Evolutionary conservation across 1,284 basidiomycete species (phyloP).

Genomic region (Ustilago xerochloae): DNA sequence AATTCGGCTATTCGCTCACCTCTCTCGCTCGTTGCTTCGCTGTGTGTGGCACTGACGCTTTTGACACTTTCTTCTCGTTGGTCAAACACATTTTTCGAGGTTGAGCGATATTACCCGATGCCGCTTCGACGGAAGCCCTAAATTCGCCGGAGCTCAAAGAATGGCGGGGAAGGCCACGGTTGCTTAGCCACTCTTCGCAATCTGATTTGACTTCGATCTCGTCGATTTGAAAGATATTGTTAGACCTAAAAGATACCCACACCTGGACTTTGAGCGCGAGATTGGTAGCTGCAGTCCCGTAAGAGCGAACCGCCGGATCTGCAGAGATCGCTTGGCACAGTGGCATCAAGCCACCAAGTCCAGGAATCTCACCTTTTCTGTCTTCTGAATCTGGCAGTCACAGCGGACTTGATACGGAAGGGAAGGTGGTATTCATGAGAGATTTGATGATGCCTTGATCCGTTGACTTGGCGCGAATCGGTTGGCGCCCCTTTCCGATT

Average conservation of each 20-base stretch:
- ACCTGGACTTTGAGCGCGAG: no score
- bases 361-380: neutral
- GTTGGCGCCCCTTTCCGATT: no score
- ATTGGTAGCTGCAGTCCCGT: no score
- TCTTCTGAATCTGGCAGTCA: no score
- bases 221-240: no score
- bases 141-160: conserved; percentile 6
- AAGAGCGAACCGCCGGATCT: no score
- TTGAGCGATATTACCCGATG: neutral
- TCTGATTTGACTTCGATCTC: no score
- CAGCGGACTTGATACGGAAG: no score
- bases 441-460: neutral
- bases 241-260: no score
- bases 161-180: conserved; percentile 2
- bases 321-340: no score
- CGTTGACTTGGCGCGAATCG: no score
- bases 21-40: neutral
- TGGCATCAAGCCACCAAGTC: neutral
- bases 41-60: neutral
- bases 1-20: conserved; percentile 9
- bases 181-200: neutral
- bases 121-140: neutral
- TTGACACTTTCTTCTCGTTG: neutral
- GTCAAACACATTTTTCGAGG: neutral
- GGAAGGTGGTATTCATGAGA: neutral